Evolutionary conservation across 2,329 filamentous ascomycete genomes (phyloP).

Genomic region (Hymenoscyphus albidus): DNA sequence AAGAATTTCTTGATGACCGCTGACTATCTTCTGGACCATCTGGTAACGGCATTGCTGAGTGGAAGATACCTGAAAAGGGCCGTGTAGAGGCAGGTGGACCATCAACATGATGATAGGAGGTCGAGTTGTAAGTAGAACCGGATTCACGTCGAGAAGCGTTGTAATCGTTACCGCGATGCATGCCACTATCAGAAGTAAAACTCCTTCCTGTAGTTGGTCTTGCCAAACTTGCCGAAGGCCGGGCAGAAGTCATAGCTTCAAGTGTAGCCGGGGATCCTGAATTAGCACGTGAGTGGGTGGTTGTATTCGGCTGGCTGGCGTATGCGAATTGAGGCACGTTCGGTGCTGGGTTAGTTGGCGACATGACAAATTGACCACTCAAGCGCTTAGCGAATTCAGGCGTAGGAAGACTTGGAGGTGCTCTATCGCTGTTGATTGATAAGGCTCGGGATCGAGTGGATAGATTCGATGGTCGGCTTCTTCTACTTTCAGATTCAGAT

Average conservation of each 20-base stretch:
- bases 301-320: constrained; percentile 49
- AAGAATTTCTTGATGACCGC: constrained; percentile 56
- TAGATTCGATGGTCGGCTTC: constrained; percentile 31
- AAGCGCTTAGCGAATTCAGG: constrained; percentile 63
- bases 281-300: constrained; percentile 50
- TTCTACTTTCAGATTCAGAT: constrained; percentile 36
- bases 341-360: constrained; percentile 46
- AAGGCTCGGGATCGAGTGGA: constrained; percentile 50
- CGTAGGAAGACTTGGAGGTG: constrained; percentile 60
- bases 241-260: constrained; percentile 48
- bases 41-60: constrained; percentile 78
- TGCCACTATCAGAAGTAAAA: constrained; percentile 47
- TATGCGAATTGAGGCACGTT: constrained; percentile 48
- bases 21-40: constrained; percentile 56
- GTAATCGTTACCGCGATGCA: constrained; percentile 52
- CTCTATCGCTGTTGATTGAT: constrained; percentile 60
- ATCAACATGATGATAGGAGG: constrained; percentile 36
- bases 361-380: constrained; percentile 56
- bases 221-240: constrained; percentile 31
- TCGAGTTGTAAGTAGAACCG: constrained; percentile 51
- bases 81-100: constrained; percentile 27
- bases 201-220: constrained; percentile 60
- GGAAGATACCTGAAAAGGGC: constrained; percentile 75
- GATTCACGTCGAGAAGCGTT: constrained; percentile 47
- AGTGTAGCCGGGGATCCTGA: constrained; percentile 55